Percentiles rank a stretch among this genome's conserved stretches.
Conservation (phyloP, 441 rosid species). For the Lepidium campestre region DNA sequence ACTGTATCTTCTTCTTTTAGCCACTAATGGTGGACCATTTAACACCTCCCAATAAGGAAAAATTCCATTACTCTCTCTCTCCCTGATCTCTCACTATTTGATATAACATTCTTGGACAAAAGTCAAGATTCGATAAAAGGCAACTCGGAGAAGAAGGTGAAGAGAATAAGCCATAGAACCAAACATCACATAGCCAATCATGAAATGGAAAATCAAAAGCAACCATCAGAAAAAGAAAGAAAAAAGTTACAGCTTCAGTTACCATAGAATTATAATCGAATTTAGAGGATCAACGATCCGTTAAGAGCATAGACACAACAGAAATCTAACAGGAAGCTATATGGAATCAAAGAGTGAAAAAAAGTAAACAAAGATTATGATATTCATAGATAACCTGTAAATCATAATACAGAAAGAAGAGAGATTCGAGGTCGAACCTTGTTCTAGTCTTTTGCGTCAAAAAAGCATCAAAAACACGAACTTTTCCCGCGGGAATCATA, state of each 20-base stretch:
- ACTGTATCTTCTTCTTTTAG: slow-evolving; percentile 24
- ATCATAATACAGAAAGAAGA: not conserved
- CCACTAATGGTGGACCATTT: slow-evolving; percentile 33
- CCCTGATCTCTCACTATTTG: not conserved
- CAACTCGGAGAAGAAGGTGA: slow-evolving; percentile 2
- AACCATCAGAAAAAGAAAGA: not conserved
- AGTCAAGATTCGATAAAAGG: slow-evolving; percentile 8
- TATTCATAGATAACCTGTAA: not conserved
- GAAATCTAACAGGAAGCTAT: too few relatives aligned
- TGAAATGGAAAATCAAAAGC: not conserved
- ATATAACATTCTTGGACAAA: slow-evolving; percentile 13
- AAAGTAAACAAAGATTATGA: not conserved
- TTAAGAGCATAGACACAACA: not conserved
- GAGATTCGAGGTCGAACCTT: slow-evolving; percentile 24
- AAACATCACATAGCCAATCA: not conserved
- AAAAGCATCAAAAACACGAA: slow-evolving; percentile 20
- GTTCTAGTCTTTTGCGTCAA: not conserved
- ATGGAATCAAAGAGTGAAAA: not conserved
- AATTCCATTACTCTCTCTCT: not conserved
- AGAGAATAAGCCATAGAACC: not conserved
- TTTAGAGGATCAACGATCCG: not conserved
- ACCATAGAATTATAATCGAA: not conserved
- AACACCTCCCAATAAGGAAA: slow-evolving; percentile 12
- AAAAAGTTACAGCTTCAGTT: not conserved
- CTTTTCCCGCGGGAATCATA: slow-evolving; percentile 51